These are phyloP conservation scores for Cercospora sesami DNA, from an alignment of 2,329 filamentous ascomycete species.

Conservation along the genomic window DNA sequence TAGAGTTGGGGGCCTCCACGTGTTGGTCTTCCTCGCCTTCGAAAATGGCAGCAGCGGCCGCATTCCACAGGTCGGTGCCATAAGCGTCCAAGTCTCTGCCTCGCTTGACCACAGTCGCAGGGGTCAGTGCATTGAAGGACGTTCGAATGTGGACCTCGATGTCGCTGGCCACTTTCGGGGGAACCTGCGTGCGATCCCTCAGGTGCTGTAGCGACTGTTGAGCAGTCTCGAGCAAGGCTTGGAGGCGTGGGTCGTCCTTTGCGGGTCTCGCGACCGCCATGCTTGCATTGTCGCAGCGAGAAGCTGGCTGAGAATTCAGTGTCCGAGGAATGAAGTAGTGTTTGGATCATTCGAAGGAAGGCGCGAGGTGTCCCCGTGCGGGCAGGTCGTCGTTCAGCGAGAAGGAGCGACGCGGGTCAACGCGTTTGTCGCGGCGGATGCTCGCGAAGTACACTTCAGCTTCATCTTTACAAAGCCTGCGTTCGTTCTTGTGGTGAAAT, in stretches of 20 bases:
- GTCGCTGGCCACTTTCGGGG: constrained; percentile 23
- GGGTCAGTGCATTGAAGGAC: constrained; percentile 19
- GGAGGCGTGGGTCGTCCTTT: constrained; percentile 29
- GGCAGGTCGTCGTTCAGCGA: background rate
- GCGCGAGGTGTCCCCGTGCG: background rate
- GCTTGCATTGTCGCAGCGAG: background rate
- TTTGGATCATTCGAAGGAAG: background rate
- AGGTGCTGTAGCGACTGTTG: constrained; percentile 18
- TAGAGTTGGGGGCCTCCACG: constrained; percentile 2
- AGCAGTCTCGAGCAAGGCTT: constrained; percentile 23
- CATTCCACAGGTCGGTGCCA: constrained; percentile 67
- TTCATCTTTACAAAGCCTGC: background rate
- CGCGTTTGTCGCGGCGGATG: background rate
- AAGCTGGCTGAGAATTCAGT: background rate
- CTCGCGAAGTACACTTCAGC: background rate
- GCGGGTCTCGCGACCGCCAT: constrained; percentile 28
- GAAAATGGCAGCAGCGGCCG: constrained; percentile 54
- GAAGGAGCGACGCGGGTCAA: background rate
- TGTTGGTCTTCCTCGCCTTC: constrained; percentile 15
- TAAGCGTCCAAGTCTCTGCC: constrained; percentile 55
- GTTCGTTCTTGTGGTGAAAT: background rate
- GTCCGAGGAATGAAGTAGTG: background rate
- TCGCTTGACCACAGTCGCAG: constrained; percentile 32
- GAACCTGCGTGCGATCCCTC: constrained; percentile 21
- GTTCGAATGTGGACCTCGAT: constrained; percentile 25